Percentiles rank a stretch among this genome's conserved stretches.
phyloP scores from a whole-genome alignment of 495 filamentous ascomycete genomes.

The Penicillium argentinense region DNA sequence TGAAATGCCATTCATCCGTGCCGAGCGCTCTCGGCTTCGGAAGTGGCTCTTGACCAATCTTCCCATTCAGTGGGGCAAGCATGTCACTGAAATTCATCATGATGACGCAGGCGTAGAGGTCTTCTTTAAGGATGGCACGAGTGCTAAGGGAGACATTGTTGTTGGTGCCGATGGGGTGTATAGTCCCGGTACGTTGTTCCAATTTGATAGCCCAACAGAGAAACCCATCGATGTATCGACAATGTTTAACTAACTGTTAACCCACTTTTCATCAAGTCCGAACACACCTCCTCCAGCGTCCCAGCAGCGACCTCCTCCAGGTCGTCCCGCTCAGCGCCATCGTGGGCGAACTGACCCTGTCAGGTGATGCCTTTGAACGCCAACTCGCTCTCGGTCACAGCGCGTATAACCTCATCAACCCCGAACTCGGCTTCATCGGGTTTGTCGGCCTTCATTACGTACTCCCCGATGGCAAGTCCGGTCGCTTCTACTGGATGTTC shows the following conservation, averaged over 20 bases:
- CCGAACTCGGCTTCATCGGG: not conserved
- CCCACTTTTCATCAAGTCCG: no score
- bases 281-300: not conserved
- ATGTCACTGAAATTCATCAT: not conserved
- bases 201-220: no score
- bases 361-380: not conserved
- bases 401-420: not conserved
- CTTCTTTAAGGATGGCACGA: slow-evolving; percentile 15
- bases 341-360: slow-evolving; percentile 1
- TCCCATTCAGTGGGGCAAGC: not conserved
- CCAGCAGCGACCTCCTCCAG: not conserved
- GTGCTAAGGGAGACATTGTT: slow-evolving; percentile 12
- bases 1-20: not conserved
- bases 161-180: slow-evolving; percentile 19
- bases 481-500: not conserved
- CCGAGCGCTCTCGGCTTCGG: not conserved
- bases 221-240: no score
- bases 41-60: not conserved
- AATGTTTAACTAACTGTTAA: no score
- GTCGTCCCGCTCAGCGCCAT: not conserved
- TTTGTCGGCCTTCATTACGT: not conserved
- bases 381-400: not conserved
- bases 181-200: not conserved
- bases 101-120: not conserved
- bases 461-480: not conserved